Conservation (phyloP, 805 yeast genomes). For the Saccharomycopsis schoenii region DNA sequence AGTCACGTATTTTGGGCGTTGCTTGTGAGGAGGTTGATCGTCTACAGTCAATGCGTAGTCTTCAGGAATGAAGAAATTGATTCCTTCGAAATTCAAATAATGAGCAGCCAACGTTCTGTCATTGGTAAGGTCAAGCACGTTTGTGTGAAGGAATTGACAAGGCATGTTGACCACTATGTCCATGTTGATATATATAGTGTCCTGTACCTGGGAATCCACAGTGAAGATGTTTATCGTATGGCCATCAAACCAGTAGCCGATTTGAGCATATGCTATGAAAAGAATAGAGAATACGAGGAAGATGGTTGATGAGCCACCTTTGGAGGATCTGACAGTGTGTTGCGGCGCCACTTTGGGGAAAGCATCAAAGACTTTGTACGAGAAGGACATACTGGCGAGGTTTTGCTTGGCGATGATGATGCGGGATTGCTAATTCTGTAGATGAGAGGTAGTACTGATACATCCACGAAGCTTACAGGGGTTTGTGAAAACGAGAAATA, state of each 20-base stretch:
- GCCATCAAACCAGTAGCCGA: slow-evolving; percentile 82
- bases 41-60: slow-evolving; percentile 35
- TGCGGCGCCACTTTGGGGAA: slow-evolving; percentile 64
- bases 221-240: slow-evolving; percentile 64
- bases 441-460: no score
- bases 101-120: slow-evolving; percentile 77
- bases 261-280: slow-evolving; percentile 70
- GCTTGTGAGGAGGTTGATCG: slow-evolving; percentile 24
- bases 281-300: slow-evolving; percentile 51
- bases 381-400: neutral
- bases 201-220: slow-evolving; percentile 53
- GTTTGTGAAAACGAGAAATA: no score
- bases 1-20: slow-evolving; percentile 24
- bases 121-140: slow-evolving; percentile 65
- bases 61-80: slow-evolving; percentile 44
- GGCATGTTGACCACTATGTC: slow-evolving; percentile 80
- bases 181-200: slow-evolving; percentile 57
- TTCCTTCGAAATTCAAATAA: slow-evolving; percentile 60
- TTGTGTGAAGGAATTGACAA: slow-evolving; percentile 65
- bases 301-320: slow-evolving; percentile 71
- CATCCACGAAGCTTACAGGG: no score
- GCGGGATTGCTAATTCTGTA: no score
- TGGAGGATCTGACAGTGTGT: slow-evolving; percentile 60
- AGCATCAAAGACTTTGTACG: slow-evolving; percentile 50
- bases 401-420: neutral